phyloP scores from a whole-genome alignment of 129 eudicot species.

The Escallonia herrerae region DNA sequence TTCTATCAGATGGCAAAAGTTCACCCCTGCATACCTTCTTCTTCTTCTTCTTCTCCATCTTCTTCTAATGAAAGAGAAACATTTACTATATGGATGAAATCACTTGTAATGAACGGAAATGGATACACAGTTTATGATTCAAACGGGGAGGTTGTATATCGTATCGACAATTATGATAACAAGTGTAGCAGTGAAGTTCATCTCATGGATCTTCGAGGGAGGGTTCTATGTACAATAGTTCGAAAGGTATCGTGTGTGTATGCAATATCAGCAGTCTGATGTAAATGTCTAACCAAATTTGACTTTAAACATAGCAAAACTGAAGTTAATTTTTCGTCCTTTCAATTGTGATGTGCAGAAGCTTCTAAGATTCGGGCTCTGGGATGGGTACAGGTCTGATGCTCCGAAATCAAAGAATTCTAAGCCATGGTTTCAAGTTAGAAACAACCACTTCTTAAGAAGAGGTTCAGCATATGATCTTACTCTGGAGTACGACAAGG shows the following conservation, averaged over 20 bases:
- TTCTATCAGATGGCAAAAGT: constrained; percentile 39
- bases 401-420: constrained; percentile 12
- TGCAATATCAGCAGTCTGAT: not conserved
- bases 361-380: constrained; percentile 28
- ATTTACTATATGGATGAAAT: constrained; percentile 79
- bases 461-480: constrained; percentile 28
- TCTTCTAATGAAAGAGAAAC: constrained; percentile 30
- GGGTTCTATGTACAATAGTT: constrained; percentile 43
- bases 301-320: not conserved
- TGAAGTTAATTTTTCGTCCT: not conserved
- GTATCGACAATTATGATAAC: constrained; percentile 63
- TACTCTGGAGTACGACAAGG: constrained; percentile 13
- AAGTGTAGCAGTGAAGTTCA: constrained; percentile 45
- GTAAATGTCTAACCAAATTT: not conserved
- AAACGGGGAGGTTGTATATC: constrained; percentile 45
- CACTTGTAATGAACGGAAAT: constrained; percentile 58
- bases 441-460: constrained; percentile 30
- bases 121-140: constrained; percentile 62
- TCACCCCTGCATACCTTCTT: constrained; percentile 20
- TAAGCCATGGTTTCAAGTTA: constrained; percentile 61
- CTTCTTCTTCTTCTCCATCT: constrained; percentile 19
- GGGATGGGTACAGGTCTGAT: constrained; percentile 47
- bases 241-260: constrained; percentile 29
- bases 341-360: constrained; percentile 27
- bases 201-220: constrained; percentile 72